Evolutionary conservation across 495 filamentous ascomycete species (phyloP).

Genomic region (Peziza echinospora): DNA sequence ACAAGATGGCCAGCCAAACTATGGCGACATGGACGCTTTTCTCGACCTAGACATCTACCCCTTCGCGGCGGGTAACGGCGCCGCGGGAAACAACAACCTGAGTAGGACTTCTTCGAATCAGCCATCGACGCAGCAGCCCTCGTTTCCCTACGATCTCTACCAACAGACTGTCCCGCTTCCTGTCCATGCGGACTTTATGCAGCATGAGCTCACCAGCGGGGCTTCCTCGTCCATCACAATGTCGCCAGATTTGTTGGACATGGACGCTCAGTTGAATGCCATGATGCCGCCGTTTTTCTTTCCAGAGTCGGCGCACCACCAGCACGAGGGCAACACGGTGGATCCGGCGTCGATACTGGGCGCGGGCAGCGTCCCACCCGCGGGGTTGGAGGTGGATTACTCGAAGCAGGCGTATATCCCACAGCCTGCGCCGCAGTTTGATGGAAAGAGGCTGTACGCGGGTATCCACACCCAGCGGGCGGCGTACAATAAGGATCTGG

Average conservation of each 20-base stretch:
- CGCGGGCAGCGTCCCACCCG: conserved; percentile 7
- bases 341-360: conserved; percentile 6
- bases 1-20: no score
- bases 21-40: conserved; percentile 18
- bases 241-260: conserved; percentile 24
- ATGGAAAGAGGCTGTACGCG: conserved; percentile 9
- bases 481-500: conserved; percentile 48
- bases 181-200: conserved; percentile 43
- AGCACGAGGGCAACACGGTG: conserved; percentile 1
- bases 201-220: conserved; percentile 30
- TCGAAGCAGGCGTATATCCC: conserved; percentile 47
- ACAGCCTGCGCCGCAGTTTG: conserved; percentile 25
- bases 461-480: conserved; percentile 22
- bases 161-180: conserved; percentile 44
- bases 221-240: conserved; percentile 29
- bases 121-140: conserved; percentile 37
- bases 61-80: conserved; percentile 4
- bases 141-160: conserved; percentile 77
- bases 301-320: conserved; percentile 17
- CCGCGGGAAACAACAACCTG: neutral
- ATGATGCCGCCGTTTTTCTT: conserved; percentile 32
- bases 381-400: conserved; percentile 23
- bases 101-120: neutral
- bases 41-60: conserved; percentile 14
- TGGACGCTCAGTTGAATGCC: conserved; percentile 37